These are phyloP conservation scores for Priceomyces melissophilus DNA, from an alignment of 805 yeast species.

Conservation along the genomic window DNA sequence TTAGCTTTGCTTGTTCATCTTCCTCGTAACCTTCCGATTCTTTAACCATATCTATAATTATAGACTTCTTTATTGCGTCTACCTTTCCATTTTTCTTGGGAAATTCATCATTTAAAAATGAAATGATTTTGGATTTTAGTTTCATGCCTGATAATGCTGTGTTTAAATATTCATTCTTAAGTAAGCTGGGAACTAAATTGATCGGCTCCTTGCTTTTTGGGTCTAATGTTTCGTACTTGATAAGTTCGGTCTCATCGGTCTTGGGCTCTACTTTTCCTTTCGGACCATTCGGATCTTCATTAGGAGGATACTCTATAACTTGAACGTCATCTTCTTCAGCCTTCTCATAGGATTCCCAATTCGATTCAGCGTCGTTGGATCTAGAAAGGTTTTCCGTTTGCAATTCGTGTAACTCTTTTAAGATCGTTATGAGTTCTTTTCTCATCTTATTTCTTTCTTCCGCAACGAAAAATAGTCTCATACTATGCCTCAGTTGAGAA, in stretches of 20 bases:
- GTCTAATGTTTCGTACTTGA: slow-evolving; percentile 8
- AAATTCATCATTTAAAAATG: slow-evolving; percentile 8
- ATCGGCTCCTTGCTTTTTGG: slow-evolving; percentile 6
- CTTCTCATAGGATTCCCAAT: slow-evolving; percentile 8
- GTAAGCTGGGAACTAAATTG: not conserved
- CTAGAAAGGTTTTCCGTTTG: slow-evolving; percentile 9
- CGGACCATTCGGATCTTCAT: not conserved
- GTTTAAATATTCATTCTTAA: slow-evolving; percentile 8
- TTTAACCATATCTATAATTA: slow-evolving; percentile 5
- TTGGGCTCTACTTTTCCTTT: not conserved
- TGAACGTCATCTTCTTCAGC: slow-evolving; percentile 13
- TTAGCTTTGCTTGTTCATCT: not conserved
- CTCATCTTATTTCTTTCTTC: slow-evolving; percentile 29
- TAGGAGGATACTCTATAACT: slow-evolving; percentile 13
- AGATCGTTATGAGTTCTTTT: slow-evolving; percentile 19
- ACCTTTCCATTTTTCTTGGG: slow-evolving; percentile 5
- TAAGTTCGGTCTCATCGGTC: not conserved
- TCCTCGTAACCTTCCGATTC: slow-evolving; percentile 3
- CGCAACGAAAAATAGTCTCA: slow-evolving; percentile 20
- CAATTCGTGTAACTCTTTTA: slow-evolving; percentile 20
- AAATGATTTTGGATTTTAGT: slow-evolving; percentile 1
- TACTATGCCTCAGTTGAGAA: slow-evolving; percentile 6
- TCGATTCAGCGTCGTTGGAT: not conserved
- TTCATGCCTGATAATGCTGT: slow-evolving; percentile 4
- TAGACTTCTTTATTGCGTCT: not conserved